Conservation (phyloP, 1,284 basidiomycete species). For the Mycosarcoma maydis region DNA sequence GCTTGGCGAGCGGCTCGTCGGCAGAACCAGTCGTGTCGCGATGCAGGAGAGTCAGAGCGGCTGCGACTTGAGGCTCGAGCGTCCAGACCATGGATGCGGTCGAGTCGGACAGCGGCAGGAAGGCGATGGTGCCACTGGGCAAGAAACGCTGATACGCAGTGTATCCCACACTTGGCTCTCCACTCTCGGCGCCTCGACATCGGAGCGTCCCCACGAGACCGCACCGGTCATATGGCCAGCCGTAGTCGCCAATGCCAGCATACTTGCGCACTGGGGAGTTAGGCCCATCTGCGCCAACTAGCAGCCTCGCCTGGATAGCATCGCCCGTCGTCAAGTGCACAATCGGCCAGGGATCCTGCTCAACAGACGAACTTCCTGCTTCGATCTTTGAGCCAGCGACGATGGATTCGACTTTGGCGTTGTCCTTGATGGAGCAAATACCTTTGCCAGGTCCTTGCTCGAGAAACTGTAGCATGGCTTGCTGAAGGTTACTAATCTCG, state of each 20-base stretch:
- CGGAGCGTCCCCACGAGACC: constrained; percentile 88
- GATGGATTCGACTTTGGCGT: constrained; percentile 77
- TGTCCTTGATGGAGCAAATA: constrained; percentile 72
- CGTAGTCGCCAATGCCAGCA: constrained; percentile 85
- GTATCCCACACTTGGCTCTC: constrained; percentile 44
- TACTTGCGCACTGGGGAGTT: constrained; percentile 92
- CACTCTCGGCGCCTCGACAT: constrained; percentile 25
- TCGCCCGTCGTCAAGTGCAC: constrained; percentile 10
- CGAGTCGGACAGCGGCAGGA: constrained; percentile 73
- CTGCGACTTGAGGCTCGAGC: constrained; percentile 80
- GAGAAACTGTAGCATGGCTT: constrained; percentile 60
- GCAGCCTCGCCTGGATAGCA: constrained; percentile 39
- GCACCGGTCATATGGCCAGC: constrained; percentile 89
- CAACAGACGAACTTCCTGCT: constrained; percentile 57
- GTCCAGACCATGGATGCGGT: constrained; percentile 94
- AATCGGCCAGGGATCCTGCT: constrained; percentile 57
- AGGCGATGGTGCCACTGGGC: constrained; percentile 93
- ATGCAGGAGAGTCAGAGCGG: constrained; percentile 77
- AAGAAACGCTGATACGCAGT: constrained; percentile 95
- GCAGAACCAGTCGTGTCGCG: constrained; percentile 53
- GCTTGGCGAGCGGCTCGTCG: constrained; percentile 74
- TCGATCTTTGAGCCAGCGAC: constrained; percentile 40
- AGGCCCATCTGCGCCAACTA: constrained; percentile 94
- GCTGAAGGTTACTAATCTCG: constrained; percentile 63
- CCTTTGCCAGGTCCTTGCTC: constrained; percentile 44